Evolutionary conservation across 257 asterid species (phyloP).

Genomic region (Craterostigma plantagineum): DNA sequence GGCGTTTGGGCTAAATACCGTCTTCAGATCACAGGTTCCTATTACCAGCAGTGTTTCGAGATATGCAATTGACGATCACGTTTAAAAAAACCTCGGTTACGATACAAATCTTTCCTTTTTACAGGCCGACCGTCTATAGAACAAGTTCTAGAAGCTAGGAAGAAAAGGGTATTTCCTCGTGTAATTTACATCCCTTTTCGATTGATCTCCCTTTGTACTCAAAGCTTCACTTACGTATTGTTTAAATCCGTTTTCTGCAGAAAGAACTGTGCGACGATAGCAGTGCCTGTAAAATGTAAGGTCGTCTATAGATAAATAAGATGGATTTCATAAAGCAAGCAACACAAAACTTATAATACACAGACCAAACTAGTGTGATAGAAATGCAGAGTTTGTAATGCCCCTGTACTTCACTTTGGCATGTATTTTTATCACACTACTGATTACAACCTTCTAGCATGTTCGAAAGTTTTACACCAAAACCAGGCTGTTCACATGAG

Average conservation of each 20-base stretch:
- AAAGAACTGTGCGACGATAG: background rate
- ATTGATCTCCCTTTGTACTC: background rate
- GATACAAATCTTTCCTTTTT: background rate
- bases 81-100: background rate
- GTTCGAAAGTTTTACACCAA: too few species aligned
- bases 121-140: slow-evolving; percentile 81
- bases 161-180: slow-evolving; percentile 38
- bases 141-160: slow-evolving; percentile 57
- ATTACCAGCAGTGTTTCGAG: background rate
- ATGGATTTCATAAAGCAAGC: too few species aligned
- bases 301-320: too few species aligned
- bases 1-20: slow-evolving; percentile 88
- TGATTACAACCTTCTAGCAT: too few species aligned
- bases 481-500: too few species aligned
- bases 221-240: background rate
- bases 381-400: too few species aligned
- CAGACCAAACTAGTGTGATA: too few species aligned
- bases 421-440: too few species aligned
- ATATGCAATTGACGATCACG: background rate
- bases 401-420: too few species aligned
- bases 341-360: too few species aligned
- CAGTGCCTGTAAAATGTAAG: too few species aligned
- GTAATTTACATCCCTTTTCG: background rate
- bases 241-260: background rate
- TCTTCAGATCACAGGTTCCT: slow-evolving; percentile 63